Conservation (phyloP, 2,329 filamentous ascomycete species). For the Diaporthe citri region DNA sequence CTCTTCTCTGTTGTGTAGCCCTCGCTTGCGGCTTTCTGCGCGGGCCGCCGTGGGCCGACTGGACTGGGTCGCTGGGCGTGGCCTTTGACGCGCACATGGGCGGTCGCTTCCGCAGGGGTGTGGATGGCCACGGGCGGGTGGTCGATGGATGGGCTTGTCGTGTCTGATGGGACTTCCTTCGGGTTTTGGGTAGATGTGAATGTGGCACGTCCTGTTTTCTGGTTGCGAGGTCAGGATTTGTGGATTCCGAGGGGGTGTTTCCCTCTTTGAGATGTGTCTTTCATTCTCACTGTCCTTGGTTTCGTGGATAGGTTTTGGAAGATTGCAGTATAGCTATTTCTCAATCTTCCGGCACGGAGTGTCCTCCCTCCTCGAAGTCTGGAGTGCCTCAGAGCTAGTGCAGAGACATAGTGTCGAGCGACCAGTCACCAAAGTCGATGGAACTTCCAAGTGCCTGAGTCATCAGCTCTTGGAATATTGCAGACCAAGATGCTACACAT, state of each 20-base stretch:
- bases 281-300: neutral
- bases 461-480: too few relatives aligned
- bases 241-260: neutral
- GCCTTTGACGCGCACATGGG: neutral
- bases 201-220: neutral
- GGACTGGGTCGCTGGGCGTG: neutral
- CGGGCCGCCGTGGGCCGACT: neutral
- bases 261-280: neutral
- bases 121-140: neutral
- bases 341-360: accelerated
- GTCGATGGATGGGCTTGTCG: neutral
- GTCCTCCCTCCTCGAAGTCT: accelerated
- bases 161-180: neutral
- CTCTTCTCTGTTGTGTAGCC: neutral
- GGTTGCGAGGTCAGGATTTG: neutral
- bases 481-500: too few relatives aligned
- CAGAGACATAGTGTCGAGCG: neutral
- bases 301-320: neutral
- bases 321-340: neutral
- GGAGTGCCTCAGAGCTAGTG: too few relatives aligned
- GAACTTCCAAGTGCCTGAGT: too few relatives aligned
- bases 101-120: neutral
- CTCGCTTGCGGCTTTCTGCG: conserved; percentile 5
- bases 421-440: too few relatives aligned
- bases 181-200: neutral